Conservation (phyloP, 2,329 filamentous ascomycete species). For the Fonsecaea pugnacius region DNA sequence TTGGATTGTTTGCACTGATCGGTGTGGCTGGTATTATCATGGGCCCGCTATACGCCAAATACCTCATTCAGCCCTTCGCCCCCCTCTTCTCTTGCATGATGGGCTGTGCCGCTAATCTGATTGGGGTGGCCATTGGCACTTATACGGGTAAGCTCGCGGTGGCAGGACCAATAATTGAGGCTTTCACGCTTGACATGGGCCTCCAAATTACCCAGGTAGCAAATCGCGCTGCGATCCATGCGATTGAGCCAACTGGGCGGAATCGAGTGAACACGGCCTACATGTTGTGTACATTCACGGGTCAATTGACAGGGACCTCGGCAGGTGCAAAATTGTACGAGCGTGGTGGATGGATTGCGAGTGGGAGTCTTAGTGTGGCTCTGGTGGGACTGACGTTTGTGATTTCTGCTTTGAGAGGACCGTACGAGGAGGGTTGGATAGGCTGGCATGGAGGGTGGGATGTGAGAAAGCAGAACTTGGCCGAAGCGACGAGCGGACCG, state of each 20-base stretch:
- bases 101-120: slow-evolving; percentile 62
- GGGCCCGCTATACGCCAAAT: slow-evolving; percentile 70
- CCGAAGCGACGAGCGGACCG: slow-evolving; percentile 29
- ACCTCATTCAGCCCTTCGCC: slow-evolving; percentile 68
- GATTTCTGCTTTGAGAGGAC: slow-evolving; percentile 56
- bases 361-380: slow-evolving; percentile 61
- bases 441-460: slow-evolving; percentile 65
- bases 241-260: slow-evolving; percentile 69
- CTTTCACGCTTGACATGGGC: slow-evolving; percentile 71
- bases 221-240: slow-evolving; percentile 72
- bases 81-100: slow-evolving; percentile 70
- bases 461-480: slow-evolving; percentile 42
- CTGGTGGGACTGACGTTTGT: slow-evolving; percentile 57
- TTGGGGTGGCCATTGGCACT: slow-evolving; percentile 69
- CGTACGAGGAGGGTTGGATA: slow-evolving; percentile 62
- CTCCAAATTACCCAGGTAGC: slow-evolving; percentile 75
- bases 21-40: slow-evolving; percentile 71
- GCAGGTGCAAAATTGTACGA: slow-evolving; percentile 63
- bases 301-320: slow-evolving; percentile 72
- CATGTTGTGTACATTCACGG: slow-evolving; percentile 76
- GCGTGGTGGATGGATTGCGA: slow-evolving; percentile 60
- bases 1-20: slow-evolving; percentile 79
- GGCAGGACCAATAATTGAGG: slow-evolving; percentile 73
- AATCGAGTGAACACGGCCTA: slow-evolving; percentile 82
- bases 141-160: slow-evolving; percentile 69